Conservation (phyloP, 768 basidiomycete species). For the Austroboletus festivus region DNA sequence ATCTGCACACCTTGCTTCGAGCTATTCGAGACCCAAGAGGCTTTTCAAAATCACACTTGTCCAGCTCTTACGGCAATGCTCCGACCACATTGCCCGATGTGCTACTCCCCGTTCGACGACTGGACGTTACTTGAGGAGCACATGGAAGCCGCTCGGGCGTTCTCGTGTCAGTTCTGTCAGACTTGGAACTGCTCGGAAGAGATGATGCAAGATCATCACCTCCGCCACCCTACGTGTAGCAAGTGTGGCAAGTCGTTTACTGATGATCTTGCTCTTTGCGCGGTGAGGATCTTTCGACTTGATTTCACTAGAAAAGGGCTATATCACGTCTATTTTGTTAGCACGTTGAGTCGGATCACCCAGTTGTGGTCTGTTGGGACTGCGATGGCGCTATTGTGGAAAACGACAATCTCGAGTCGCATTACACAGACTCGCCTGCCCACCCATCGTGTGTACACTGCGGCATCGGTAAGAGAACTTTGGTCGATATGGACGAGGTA, state of each 20-base stretch:
- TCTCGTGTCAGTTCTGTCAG: conserved; percentile 22
- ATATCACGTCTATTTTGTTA: conserved; percentile 2
- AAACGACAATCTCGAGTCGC: conserved; percentile 14
- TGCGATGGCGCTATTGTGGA: conserved; percentile 26
- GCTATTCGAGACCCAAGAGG: conserved; percentile 13
- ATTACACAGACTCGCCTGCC: conserved; percentile 21
- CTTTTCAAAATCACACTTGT: conserved; percentile 15
- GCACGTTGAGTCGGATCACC: conserved; percentile 24
- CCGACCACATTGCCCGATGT: conserved; percentile 19
- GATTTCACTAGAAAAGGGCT: neutral
- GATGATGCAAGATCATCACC: conserved; percentile 25
- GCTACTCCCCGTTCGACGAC: conserved; percentile 25
- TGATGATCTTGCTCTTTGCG: conserved; percentile 18
- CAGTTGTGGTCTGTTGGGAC: conserved; percentile 29
- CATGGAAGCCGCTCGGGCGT: conserved; percentile 6
- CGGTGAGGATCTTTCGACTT: conserved; percentile 10
- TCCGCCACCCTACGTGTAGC: conserved; percentile 22
- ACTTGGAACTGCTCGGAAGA: conserved; percentile 22
- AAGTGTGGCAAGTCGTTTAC: conserved; percentile 21
- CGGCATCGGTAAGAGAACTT: conserved; percentile 12
- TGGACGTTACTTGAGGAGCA: conserved; percentile 15
- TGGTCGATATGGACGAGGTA: conserved; percentile 21
- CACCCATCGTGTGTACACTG: conserved; percentile 24
- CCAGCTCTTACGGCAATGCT: conserved; percentile 2
- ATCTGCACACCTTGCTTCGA: conserved; percentile 16